Evolutionary conservation across 768 basidiomycete species (phyloP).

Genomic region (Tulasnella sp.): DNA sequence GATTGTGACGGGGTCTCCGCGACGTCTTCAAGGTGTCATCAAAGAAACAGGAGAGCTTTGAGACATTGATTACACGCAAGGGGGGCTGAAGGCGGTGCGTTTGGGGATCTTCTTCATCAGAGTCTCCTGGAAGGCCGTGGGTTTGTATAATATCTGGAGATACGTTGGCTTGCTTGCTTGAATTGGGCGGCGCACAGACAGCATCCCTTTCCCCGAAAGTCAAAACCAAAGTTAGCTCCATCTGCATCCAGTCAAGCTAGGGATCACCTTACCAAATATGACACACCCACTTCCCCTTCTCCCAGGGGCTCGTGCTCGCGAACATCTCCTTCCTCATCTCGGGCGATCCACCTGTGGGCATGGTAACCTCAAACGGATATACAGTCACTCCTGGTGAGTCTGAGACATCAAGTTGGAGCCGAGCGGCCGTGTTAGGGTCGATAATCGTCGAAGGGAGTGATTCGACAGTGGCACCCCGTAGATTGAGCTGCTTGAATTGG

Average conservation of each 20-base stretch:
- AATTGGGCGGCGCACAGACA: slow-evolving; percentile 1
- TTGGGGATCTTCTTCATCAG: background rate
- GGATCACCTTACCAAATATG: slow-evolving; percentile 3
- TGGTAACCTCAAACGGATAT: slow-evolving; percentile 8
- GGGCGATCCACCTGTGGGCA: background rate
- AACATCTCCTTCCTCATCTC: slow-evolving; percentile 6
- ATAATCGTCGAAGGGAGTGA: slow-evolving; percentile 4
- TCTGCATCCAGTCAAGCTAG: background rate
- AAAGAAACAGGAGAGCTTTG: slow-evolving; percentile 11
- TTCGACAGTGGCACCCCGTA: slow-evolving; percentile 9
- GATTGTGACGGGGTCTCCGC: no score
- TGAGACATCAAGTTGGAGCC: background rate
- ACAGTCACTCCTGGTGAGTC: slow-evolving; percentile 5
- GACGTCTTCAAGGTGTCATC: no score
- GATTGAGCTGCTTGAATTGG: background rate
- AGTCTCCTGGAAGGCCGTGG: background rate
- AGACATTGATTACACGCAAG: slow-evolving; percentile 13
- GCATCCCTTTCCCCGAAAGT: background rate
- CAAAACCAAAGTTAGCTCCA: no score
- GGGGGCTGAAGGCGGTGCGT: slow-evolving; percentile 13
- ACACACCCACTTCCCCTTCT: slow-evolving; percentile 14
- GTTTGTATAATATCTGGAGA: background rate
- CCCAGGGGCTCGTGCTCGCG: slow-evolving; percentile 10
- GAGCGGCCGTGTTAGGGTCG: background rate
- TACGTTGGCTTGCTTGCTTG: background rate